These are phyloP conservation scores for Diaporthe vexans DNA, from an alignment of 2,329 filamentous ascomycete genomes.

Conservation along the genomic window DNA sequence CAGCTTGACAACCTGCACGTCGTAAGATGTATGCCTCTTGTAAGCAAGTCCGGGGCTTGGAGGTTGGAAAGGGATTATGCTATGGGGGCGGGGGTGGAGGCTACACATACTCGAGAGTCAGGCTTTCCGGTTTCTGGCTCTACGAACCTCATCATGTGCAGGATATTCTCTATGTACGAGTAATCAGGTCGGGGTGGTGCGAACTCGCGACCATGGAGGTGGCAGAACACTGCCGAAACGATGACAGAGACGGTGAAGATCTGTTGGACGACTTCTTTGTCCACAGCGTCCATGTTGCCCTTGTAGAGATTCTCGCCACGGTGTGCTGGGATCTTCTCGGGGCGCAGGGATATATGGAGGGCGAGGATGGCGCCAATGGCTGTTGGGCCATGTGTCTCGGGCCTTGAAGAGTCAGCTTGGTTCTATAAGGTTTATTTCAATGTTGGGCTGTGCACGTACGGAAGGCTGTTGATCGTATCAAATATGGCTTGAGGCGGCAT, in stretches of 20 bases:
- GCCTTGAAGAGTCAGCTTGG: background rate
- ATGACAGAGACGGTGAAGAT: background rate
- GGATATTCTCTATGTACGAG: slow-evolving; percentile 22
- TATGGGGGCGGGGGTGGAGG: no score
- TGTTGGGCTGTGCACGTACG: background rate
- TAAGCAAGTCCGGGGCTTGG: no score
- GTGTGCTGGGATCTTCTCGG: slow-evolving; percentile 16
- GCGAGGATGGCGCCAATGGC: slow-evolving; percentile 10
- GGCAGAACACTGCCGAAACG: slow-evolving; percentile 11
- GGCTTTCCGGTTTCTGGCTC: background rate
- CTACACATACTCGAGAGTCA: background rate
- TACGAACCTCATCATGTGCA: slow-evolving; percentile 19
- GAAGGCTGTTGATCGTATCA: slow-evolving; percentile 16
- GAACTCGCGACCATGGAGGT: slow-evolving; percentile 24
- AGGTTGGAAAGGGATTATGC: background rate
- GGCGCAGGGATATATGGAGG: background rate
- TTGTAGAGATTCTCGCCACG: slow-evolving; percentile 13
- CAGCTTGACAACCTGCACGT: background rate
- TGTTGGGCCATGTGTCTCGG: slow-evolving; percentile 4
- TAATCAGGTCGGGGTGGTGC: background rate
- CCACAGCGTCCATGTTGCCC: background rate
- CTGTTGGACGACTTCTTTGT: background rate
- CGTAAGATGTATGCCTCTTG: background rate
- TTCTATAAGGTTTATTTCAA: background rate
- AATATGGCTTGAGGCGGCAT: slow-evolving; percentile 10